A percentile compares a stretch with the other conserved stretches of the same genome.
Conservation (phyloP, 257 asterid genomes). For the Lycium barbarum region DNA sequence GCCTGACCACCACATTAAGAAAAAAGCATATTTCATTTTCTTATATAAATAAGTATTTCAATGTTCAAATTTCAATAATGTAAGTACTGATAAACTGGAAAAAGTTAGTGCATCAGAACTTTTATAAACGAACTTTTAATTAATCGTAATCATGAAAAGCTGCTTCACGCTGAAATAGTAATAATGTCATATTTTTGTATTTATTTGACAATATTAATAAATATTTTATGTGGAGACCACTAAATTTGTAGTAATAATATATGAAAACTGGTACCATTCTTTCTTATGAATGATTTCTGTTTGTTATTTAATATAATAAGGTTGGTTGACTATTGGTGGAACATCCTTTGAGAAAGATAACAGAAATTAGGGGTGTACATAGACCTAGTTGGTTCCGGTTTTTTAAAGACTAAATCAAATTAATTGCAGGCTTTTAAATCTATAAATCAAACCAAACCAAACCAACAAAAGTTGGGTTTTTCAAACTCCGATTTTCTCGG, state of each 20-base stretch:
- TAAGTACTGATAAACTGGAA: not conserved
- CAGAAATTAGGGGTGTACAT: not conserved
- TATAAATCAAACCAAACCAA: too few relatives aligned
- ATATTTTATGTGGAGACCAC: not conserved
- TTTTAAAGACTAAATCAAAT: too few relatives aligned
- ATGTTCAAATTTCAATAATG: not conserved
- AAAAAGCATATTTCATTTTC: not conserved
- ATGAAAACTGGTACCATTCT: not conserved
- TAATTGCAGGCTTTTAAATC: too few relatives aligned
- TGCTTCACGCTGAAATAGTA: not conserved
- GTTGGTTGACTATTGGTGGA: slow-evolving; percentile 18
- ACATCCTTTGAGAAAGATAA: slow-evolving; percentile 1
- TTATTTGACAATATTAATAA: not conserved
- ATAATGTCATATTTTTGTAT: not conserved
- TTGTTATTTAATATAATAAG: not conserved
- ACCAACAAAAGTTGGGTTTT: too few relatives aligned
- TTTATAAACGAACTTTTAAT: not conserved
- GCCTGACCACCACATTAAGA: not conserved
- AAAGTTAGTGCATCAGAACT: not conserved
- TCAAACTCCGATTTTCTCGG: too few relatives aligned
- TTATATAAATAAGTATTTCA: not conserved
- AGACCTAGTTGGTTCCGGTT: too few relatives aligned
- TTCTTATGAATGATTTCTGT: not conserved
- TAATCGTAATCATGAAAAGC: not conserved
- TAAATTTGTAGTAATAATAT: not conserved